These are phyloP conservation scores for Epichloe baconii DNA, from an alignment of 2,329 filamentous ascomycete genomes.

Conservation along the genomic window DNA sequence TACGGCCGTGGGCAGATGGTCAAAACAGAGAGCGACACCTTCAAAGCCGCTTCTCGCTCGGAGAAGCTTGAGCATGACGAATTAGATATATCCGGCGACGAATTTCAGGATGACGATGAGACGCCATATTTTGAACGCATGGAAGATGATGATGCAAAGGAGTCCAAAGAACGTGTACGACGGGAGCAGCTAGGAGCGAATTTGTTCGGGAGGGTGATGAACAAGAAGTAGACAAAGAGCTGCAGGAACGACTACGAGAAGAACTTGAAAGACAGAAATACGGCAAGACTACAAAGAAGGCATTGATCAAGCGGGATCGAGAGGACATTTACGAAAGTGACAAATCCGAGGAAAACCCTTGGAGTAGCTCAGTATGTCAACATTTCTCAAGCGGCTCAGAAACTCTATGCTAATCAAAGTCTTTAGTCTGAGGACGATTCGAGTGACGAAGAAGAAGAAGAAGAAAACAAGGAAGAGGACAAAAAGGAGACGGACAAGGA, in stretches of 20 bases:
- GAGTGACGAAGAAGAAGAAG: conserved; percentile 19
- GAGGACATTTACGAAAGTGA: conserved; percentile 77
- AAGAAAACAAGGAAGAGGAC: conserved; percentile 40
- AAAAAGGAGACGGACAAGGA: conserved; percentile 53
- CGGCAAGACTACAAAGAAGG: conserved; percentile 68
- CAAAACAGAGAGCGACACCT: conserved; percentile 57
- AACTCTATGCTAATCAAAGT: conserved; percentile 9
- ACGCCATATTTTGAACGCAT: conserved; percentile 61
- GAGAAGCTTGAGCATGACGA: conserved; percentile 61
- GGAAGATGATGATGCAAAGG: conserved; percentile 68
- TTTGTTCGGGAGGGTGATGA: conserved; percentile 63
- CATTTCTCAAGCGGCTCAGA: too few species aligned
- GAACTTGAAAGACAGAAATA: conserved; percentile 56
- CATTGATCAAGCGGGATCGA: conserved; percentile 72
- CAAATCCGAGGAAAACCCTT: conserved; percentile 30
- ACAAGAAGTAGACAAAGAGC: conserved; percentile 58
- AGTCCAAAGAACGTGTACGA: conserved; percentile 58
- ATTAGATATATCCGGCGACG: conserved; percentile 52
- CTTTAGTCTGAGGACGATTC: conserved; percentile 36
- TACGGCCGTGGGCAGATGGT: conserved; percentile 43
- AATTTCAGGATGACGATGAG: conserved; percentile 85
- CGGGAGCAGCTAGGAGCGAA: conserved; percentile 79
- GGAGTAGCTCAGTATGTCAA: conserved; percentile 24
- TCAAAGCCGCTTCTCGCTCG: conserved; percentile 42
- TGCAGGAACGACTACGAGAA: conserved; percentile 55